phyloP scores from a whole-genome alignment of 1,139 yeast genomes.

The Candida sanyaensis region DNA sequence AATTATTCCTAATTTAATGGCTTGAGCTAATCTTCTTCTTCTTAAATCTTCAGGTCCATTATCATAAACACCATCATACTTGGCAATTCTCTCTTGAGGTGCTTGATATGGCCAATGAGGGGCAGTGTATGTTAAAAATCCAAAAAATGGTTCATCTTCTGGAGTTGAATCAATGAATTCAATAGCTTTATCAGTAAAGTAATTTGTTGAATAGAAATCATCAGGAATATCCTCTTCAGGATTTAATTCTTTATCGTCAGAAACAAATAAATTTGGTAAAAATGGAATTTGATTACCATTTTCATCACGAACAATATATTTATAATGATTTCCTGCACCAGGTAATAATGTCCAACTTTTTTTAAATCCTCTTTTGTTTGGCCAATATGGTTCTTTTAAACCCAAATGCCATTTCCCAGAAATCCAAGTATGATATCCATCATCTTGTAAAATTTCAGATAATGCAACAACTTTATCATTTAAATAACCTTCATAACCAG shows the following conservation, averaged over 20 bases:
- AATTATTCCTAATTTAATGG: slow-evolving; percentile 45
- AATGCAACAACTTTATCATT: slow-evolving; percentile 55
- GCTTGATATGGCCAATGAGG: slow-evolving; percentile 69
- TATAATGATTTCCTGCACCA: slow-evolving; percentile 61
- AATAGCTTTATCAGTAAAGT: slow-evolving; percentile 58
- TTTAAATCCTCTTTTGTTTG: slow-evolving; percentile 53
- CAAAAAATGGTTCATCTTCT: slow-evolving; percentile 49
- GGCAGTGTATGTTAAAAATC: slow-evolving; percentile 55
- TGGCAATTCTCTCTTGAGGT: slow-evolving; percentile 44
- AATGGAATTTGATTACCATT: slow-evolving; percentile 26
- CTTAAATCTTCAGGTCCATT: slow-evolving; percentile 51
- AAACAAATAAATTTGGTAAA: slow-evolving; percentile 36
- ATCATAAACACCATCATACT: slow-evolving; percentile 51
- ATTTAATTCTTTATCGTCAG: slow-evolving; percentile 35
- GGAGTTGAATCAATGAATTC: slow-evolving; percentile 32
- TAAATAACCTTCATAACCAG: slow-evolving; percentile 60
- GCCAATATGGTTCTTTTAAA: slow-evolving; percentile 49
- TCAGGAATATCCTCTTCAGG: slow-evolving; percentile 41
- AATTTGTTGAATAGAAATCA: slow-evolving; percentile 48
- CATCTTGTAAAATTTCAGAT: slow-evolving; percentile 52
- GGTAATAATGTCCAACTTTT: slow-evolving; percentile 52
- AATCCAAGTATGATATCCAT: slow-evolving; percentile 47
- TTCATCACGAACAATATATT: slow-evolving; percentile 41
- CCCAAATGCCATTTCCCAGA: slow-evolving; percentile 67
- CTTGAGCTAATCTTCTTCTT: slow-evolving; percentile 35